Evolutionary conservation across 371 early-diverging fungal genomes (phyloP), one percentile per base, ranked within the genome.

Genomic region (Mortierella sp.): DNA sequence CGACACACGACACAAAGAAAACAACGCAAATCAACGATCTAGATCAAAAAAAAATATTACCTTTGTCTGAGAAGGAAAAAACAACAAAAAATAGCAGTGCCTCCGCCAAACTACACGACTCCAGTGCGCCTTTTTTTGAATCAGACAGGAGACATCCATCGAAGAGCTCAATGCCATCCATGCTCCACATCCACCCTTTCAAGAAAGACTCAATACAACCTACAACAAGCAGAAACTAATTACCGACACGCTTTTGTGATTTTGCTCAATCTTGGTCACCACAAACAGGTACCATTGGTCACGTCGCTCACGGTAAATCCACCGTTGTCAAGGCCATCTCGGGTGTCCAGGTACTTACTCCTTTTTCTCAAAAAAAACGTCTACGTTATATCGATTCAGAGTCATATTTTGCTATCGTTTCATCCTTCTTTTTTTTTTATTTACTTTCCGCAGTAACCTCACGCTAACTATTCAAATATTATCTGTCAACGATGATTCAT

Each of bases 291-390:
- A 99, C 99, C 72, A 99, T 99, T 90, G 99, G 99, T 73, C 99
- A 99, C 93, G 99, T 99, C 87, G 99, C 99, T 73, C 99, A 99
- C 94, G 99, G 99, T 88, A 99, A 99, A 95, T 98, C 99, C 24
- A 99, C 99, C 7, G 98, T 99, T 52, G 99, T 99, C 77, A 99
- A 97, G 89, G 99, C 99, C 73, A 99, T 99, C 84, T 99, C 99
- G 72, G 99, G 99, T 81, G 98, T 99, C 52, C 97, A 98, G 91
- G 94, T 94, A 92, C 80, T 72, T 16, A 2, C 71, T 70, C 71
- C 71, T 44, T 70, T 70, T 44, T 24, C 55, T 38, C 42, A 38
- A 55, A 7, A 21, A 7, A 21, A 34, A 68, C 11, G 10, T 68
- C 42, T 24, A 42, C 42, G 24, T 38, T 42, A 68, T 68, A 68